Conservation (phyloP, 2,329 filamentous ascomycete species). For the Claviceps fusiformis region DNA sequence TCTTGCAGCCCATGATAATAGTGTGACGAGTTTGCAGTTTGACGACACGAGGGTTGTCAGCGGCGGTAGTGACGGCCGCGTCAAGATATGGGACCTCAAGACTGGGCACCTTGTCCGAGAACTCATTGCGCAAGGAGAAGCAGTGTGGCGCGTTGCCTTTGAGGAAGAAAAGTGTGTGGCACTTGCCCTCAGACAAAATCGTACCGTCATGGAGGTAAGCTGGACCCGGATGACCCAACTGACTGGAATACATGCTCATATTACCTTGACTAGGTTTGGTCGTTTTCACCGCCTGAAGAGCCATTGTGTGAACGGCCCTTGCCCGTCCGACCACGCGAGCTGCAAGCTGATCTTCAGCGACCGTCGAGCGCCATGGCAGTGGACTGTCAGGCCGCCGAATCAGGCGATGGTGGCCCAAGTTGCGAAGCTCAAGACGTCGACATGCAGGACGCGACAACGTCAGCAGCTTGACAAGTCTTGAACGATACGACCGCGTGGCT, state of each 20-base stretch:
- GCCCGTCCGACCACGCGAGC: constrained; percentile 32
- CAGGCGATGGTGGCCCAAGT: constrained; percentile 16
- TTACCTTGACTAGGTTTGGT: constrained; percentile 58
- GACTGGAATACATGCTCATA: constrained; percentile 5
- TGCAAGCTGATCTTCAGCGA: constrained; percentile 32
- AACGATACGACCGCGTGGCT: constrained; percentile 3
- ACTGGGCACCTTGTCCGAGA: constrained; percentile 84
- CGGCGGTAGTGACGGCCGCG: constrained; percentile 90
- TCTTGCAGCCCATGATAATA: constrained; percentile 93
- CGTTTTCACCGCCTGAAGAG: constrained; percentile 77
- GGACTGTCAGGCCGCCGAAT: constrained; percentile 24
- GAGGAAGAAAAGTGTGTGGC: constrained; percentile 98
- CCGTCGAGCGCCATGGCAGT: constrained; percentile 37
- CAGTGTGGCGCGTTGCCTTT: constrained; percentile 95
- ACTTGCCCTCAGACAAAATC: constrained; percentile 69
- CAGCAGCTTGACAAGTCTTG: constrained; percentile 33
- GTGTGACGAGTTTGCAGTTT: constrained; percentile 93
- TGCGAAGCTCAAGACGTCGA: constrained; percentile 35
- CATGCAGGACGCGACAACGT: constrained; percentile 43
- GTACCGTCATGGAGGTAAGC: constrained; percentile 89
- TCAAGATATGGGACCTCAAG: constrained; percentile 96
- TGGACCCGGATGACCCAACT: neutral
- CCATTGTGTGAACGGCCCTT: constrained; percentile 38
- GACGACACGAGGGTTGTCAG: constrained; percentile 92
- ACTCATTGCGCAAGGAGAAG: constrained; percentile 79